These are phyloP conservation scores for Ophiostoma australiae DNA, from an alignment of 2,329 filamentous ascomycete species.

Conservation along the genomic window DNA sequence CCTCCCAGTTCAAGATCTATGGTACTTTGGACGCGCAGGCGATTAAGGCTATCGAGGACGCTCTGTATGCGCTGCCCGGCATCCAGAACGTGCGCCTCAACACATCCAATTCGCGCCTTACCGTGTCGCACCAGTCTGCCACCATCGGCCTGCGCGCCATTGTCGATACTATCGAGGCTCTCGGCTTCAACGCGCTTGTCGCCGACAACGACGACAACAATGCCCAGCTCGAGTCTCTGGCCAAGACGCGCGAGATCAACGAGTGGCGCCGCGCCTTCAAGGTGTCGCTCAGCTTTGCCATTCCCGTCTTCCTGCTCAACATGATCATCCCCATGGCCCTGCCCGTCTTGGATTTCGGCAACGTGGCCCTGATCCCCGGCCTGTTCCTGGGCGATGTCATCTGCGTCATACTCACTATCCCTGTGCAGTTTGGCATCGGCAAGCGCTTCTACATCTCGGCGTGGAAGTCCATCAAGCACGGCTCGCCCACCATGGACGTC, in stretches of 20 bases:
- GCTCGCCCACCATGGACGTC: conserved; percentile 95
- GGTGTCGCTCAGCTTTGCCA: conserved; percentile 71
- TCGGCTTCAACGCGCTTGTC: conserved; percentile 82
- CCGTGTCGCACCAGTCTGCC: conserved; percentile 65
- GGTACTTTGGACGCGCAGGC: conserved; percentile 67
- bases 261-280: conserved; percentile 84
- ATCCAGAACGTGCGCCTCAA: conserved; percentile 70
- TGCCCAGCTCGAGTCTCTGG: conserved; percentile 88
- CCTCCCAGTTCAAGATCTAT: conserved; percentile 76
- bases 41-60: conserved; percentile 67
- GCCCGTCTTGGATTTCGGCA: conserved; percentile 71
- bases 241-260: conserved; percentile 92
- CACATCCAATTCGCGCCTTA: conserved; percentile 67
- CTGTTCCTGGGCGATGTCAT: conserved; percentile 84
- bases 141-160: conserved; percentile 74
- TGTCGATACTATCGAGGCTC: conserved; percentile 75
- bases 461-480: conserved; percentile 88
- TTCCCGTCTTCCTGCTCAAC: conserved; percentile 86
- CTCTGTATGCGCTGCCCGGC: conserved; percentile 61
- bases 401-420: conserved; percentile 78
- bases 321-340: conserved; percentile 91
- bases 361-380: conserved; percentile 60
- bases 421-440: conserved; percentile 94
- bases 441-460: conserved; percentile 89
- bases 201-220: conserved; percentile 94